Base-by-base conservation (phyloP, 331 rosid species). In the Rhamnella rubrinervis region DNA sequence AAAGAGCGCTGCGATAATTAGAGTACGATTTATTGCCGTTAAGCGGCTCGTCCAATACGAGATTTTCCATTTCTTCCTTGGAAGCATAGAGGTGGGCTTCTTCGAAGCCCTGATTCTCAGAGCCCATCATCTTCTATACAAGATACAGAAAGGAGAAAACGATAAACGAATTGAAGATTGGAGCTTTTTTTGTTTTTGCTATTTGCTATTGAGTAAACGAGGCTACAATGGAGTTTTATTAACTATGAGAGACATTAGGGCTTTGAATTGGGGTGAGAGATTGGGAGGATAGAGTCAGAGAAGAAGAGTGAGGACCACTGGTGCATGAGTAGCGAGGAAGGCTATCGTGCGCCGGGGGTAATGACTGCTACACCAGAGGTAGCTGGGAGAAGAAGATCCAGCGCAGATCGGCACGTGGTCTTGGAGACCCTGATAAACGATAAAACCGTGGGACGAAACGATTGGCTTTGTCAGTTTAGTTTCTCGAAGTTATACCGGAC, bases 1-100 rank as follows among this genome's bases (percentile, higher is more conserved):
- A 88, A 80, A 91, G 66, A 73, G 84, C 89, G 74, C 97, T 93
- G 44, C 97, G 97, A 84, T 84, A 88, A 35, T 65, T 78, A 7
- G 92, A 84, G 74, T 68, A 77, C 2, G 96, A 82, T 59, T 83
- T 84, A 61, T 13, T 72, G 71, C 47, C 78, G 66, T 38, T 79
- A 5, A 83, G 70, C 3, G 86, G 80, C 37, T 83, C 96, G 68
- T 78, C 78, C 57, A 93, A 88, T 25, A 66, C 64, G 65, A 88
- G 89, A 71, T 64, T 86, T 55, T 95, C 88, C 89, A 84, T 75
- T 20, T 85, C 80, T 23, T 87, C 92, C 6, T 37, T 80, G 17
- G 96, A 70, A 10, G 84, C 75, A 4, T 61, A 57, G 38, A 85
- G 86, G 47, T 74, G 89, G 41, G 86, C 82, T 73, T 75, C 89